These are phyloP conservation scores for Trichoderma gamsii DNA, from an alignment of 495 filamentous ascomycete species.

Conservation along the genomic window DNA sequence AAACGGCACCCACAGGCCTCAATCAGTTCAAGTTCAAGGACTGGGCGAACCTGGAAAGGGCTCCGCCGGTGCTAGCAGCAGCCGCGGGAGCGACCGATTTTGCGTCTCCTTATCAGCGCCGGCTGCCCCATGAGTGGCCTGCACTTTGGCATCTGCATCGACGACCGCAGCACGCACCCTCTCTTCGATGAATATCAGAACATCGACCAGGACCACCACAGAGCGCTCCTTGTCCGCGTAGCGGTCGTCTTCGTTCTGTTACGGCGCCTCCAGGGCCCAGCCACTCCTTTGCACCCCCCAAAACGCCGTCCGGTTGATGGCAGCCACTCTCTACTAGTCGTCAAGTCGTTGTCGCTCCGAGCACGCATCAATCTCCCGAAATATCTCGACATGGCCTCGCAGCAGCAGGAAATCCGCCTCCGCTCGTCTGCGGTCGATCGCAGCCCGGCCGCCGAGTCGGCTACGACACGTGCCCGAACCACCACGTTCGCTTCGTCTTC, in stretches of 20 bases:
- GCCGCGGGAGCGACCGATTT: constrained; percentile 6
- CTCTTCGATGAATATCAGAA: constrained; percentile 31
- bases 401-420: constrained; percentile 16
- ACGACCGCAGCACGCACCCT: constrained; percentile 32
- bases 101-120: neutral
- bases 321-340: neutral
- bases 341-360: neutral
- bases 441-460: neutral
- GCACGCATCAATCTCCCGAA: constrained; percentile 14
- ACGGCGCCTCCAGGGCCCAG: constrained; percentile 22
- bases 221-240: constrained; percentile 33
- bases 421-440: constrained; percentile 14
- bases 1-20: constrained; percentile 6
- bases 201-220: constrained; percentile 25
- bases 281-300: constrained; percentile 20
- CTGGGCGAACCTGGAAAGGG: constrained; percentile 2
- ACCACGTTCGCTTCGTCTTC: constrained; percentile 7
- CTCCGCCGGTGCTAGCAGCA: constrained; percentile 10
- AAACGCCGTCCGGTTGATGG: constrained; percentile 10
- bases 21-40: neutral
- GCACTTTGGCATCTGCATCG: constrained; percentile 29
- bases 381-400: constrained; percentile 14
- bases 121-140: constrained; percentile 31
- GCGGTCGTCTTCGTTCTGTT: constrained; percentile 19
- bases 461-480: neutral